phyloP scores from a whole-genome alignment of 2,329 filamentous ascomycete genomes.

The Hirsutella rhossiliensis region DNA sequence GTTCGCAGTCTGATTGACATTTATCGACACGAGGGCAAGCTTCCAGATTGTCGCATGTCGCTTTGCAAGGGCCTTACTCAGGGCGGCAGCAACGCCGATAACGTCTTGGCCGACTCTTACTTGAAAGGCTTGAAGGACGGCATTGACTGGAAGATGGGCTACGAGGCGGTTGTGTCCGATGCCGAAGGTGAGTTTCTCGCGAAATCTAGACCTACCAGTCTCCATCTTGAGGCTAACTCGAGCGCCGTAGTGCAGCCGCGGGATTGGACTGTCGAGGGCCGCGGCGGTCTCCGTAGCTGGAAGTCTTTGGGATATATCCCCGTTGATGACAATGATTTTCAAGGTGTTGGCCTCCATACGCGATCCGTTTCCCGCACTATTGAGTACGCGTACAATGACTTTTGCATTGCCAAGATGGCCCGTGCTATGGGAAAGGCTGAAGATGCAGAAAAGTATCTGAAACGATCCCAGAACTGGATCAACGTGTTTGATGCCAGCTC shows the following conservation, averaged over 20 bases:
- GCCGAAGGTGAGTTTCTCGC: slow-evolving; percentile 44
- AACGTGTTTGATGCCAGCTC: slow-evolving; percentile 11
- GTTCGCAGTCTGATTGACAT: slow-evolving; percentile 61
- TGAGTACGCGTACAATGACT: slow-evolving; percentile 75
- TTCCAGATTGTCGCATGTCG: slow-evolving; percentile 70
- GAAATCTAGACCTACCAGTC: neutral
- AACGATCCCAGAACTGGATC: neutral
- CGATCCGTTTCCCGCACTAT: slow-evolving; percentile 63
- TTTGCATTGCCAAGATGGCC: slow-evolving; percentile 53
- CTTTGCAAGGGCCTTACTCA: slow-evolving; percentile 67
- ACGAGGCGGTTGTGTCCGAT: slow-evolving; percentile 61
- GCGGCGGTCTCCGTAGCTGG: slow-evolving; percentile 62
- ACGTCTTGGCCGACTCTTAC: slow-evolving; percentile 58
- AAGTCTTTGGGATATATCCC: slow-evolving; percentile 64
- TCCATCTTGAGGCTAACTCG: too few relatives aligned
- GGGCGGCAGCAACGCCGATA: slow-evolving; percentile 64
- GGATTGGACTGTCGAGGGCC: slow-evolving; percentile 59
- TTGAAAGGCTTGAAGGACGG: slow-evolving; percentile 50
- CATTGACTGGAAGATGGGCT: slow-evolving; percentile 57
- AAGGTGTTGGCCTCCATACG: slow-evolving; percentile 53
- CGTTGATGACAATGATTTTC: slow-evolving; percentile 50
- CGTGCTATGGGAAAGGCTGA: slow-evolving; percentile 31
- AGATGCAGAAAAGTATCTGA: neutral
- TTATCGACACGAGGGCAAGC: slow-evolving; percentile 46
- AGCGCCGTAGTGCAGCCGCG: slow-evolving; percentile 28